Base-by-base conservation (phyloP, 768 basidiomycete genomes). In the Lentinula guzmanii region DNA sequence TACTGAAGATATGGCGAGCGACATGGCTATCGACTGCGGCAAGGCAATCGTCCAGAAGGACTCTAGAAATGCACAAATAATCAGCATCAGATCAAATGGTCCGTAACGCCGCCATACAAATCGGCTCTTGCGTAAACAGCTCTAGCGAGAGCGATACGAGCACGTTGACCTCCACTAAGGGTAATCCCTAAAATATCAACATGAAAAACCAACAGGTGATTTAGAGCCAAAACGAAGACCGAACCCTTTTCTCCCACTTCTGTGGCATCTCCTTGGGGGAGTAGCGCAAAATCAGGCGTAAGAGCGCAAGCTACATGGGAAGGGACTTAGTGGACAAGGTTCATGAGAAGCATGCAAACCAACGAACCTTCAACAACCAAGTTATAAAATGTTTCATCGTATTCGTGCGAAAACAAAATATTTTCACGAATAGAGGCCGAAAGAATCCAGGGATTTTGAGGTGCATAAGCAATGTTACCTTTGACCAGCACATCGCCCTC, bases 71-170 rank as follows among this genome's bases (percentile, higher is more conserved):
- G 8, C 42, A 4, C 18, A 13, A 50, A n/a, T 31, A 33, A 46
- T 65, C 54, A 34, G 7, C 31, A 52, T 34, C 11, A 42, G 34
- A 43, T 13, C 50, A 13, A 50, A 43, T 45, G 37, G 42, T 53
- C 11, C 24, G 15, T 24, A 8, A 42, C 54, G 3, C 31, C 15
- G 5, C 72, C 85, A 68, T 66, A 93, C 83, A 97, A 71, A 71
- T 98, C 95, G 1, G 95, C 93, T 50, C 95, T 82, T 3, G 93
- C 87, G 72, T 98, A 98, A 0, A 96, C 90, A 2, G 92, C 93
- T 34, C 95, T 79, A 5, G 96, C 96, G 8, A 97, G 77, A 13
- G 89, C 83, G 6, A 95, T 80, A 33, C 93, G 85, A 56, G 93
- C 91, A 15, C 90, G 84, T 70, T 95, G 91, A 0, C 93, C 93